Base-by-base conservation (phyloP, 768 basidiomycete genomes). In the Paxillus involutus region DNA sequence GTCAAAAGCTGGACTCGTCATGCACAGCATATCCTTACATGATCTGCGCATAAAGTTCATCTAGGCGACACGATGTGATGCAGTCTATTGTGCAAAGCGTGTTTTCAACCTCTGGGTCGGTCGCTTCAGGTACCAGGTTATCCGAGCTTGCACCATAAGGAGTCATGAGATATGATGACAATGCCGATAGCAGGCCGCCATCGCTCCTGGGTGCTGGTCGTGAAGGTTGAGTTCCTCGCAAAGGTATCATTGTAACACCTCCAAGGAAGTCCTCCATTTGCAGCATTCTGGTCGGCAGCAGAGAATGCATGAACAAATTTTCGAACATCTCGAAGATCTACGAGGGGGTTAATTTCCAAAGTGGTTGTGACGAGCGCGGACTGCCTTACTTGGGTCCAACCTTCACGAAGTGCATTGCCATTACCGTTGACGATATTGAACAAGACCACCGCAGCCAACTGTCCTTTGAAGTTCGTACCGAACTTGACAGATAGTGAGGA, bases 311-410 rank as follows among this genome's bases (percentile, higher is more conserved):
- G 74, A 98, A 99, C 21, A 99, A 76, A 33, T 94, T 97, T 65
- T 95, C 89, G 73, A 96, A 95, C 87, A 98, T 98, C 70, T 98
- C 96, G 63, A 99, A 98, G 51, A 99, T 93, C 90, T 97, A 52
- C 44, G 7, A 24, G 17, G 32, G 32, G 45, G 47, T 52, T 10
- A 62, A 40, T 39, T 19, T 32, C 55, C 44, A 12, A 39, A 46
- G 26, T 19, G 11, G 39, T 6, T 24, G 40, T 29, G 24, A 9
- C 14, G 39, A 26, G n/a, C 19, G 12, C 8, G 39, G 33, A 17
- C 19, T 32, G 47, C 56, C 76, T 59, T 58, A 92, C 91, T 77
- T 92, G 89, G 4, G 84, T 86, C 97, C 97, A 99, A 24, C 96
- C 95, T 68, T 95, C 93, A 30, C 95, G 82, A 47, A 99, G 81